Evolutionary conservation across 139 green algal species (phyloP), one percentile per base, ranked within the genome.

Genomic region (Bryopsis sp.): DNA sequence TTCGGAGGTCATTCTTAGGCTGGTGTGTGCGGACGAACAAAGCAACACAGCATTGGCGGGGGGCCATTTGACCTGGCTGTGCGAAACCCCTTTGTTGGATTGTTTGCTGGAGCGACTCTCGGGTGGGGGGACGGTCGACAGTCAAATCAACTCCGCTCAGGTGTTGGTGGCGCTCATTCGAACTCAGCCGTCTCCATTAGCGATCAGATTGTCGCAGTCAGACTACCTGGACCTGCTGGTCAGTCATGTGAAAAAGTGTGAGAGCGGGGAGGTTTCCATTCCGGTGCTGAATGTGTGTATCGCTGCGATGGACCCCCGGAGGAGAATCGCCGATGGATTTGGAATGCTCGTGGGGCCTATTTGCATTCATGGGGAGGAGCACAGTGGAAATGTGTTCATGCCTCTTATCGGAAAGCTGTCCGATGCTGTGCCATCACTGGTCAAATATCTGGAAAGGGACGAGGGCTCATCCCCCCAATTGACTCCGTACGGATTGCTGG

Each of bases 11-110:
- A 67, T 96, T 35, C 86, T 90, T 74, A 82, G 86, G 31, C 78
- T 97, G 32, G 78, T 94, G 48, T 90, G 88, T 15, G 88, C 86
- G 3, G 90, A 93, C 54, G 90, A 96, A 39, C 88, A 89, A 68
- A 85, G 58, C 64, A 82, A 65, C 64, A 77, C 78, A n/a, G 69
- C 83, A 57, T 82, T 85, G 39, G 67, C 48, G 24, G 50, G 29
- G 29, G 36, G 43, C 26, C 76, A 79, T 34, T 59, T 74, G 5
- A 58, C 84, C 60, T 96, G 89, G 89, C 75, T 96, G 8, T 66
- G 77, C 33, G 82, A 89, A 2, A 94, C 88, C 31, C 58, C 76
- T 35, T 68, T 96, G 31, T 65, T 96, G 7, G 74, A 84, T 57
- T 74, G 82, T 65, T 74, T 97, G 48, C 74, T 95, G 48, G 38